These are phyloP conservation scores for Agapanthus africanus DNA, from an alignment of 106 monocot species.

Conservation along the genomic window DNA sequence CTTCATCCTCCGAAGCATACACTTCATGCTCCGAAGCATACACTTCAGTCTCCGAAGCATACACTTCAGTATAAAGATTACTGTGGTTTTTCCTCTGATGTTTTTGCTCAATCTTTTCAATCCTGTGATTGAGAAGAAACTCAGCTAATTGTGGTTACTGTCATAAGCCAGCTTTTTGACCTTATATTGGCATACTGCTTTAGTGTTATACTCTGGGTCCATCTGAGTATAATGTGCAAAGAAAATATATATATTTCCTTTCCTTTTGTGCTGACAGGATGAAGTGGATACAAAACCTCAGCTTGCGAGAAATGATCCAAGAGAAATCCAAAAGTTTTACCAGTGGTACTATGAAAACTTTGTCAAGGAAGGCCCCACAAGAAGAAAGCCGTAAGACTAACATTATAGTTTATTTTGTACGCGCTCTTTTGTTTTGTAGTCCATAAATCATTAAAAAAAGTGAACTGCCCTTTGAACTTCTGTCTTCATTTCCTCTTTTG, in stretches of 20 bases:
- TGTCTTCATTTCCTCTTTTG: neutral
- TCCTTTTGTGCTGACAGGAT: conserved; percentile 42
- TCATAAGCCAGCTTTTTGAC: too few relatives aligned
- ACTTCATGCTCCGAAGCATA: too few relatives aligned
- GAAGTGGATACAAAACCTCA: conserved; percentile 49
- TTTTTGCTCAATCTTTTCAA: too few relatives aligned
- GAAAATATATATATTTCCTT: conserved; percentile 1
- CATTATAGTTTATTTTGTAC: neutral
- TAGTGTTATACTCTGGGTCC: too few relatives aligned
- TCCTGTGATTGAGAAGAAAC: neutral
- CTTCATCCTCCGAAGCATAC: too few relatives aligned
- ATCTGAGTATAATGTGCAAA: too few relatives aligned
- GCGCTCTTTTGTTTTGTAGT: neutral
- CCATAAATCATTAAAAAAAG: neutral
- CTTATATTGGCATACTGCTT: too few relatives aligned
- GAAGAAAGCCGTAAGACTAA: conserved; percentile 58
- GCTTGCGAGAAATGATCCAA: conserved; percentile 54
- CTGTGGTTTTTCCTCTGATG: too few relatives aligned
- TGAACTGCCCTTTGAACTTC: neutral
- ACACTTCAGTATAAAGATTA: too few relatives aligned
- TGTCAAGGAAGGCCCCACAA: conserved; percentile 51
- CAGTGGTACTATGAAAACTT: conserved; percentile 54
- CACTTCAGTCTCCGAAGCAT: too few relatives aligned
- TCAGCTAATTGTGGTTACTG: too few relatives aligned
- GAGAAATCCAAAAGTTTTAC: conserved; percentile 86